A percentile compares a stretch with the other conserved stretches of the same genome.
Conservation (phyloP, 805 yeast genomes). For the Priceomyces haplophilus region DNA sequence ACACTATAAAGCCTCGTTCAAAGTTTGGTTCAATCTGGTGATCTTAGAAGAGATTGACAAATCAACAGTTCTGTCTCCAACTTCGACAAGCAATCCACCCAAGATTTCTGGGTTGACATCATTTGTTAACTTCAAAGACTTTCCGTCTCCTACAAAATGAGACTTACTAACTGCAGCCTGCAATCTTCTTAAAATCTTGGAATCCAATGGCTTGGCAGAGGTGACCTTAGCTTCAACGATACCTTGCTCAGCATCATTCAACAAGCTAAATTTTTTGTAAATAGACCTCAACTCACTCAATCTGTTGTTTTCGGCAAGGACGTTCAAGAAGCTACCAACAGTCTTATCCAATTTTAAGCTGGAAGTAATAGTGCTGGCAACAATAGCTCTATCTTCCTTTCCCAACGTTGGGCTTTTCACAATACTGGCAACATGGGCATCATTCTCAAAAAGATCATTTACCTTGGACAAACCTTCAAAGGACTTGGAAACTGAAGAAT, state of each 20-base stretch:
- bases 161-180: slow-evolving; percentile 77
- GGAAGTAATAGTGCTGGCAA: slow-evolving; percentile 57
- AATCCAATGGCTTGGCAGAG: slow-evolving; percentile 80
- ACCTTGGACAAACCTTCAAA: slow-evolving; percentile 62
- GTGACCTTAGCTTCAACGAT: slow-evolving; percentile 91
- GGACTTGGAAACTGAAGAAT: slow-evolving; percentile 69
- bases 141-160: slow-evolving; percentile 76
- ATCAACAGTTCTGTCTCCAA: slow-evolving; percentile 96
- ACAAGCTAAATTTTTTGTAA: slow-evolving; percentile 66
- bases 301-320: slow-evolving; percentile 93
- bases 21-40: slow-evolving; percentile 82
- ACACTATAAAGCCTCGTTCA: slow-evolving; percentile 78
- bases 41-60: slow-evolving; percentile 82
- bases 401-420: slow-evolving; percentile 84
- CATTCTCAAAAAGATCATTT: slow-evolving; percentile 53
- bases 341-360: slow-evolving; percentile 59
- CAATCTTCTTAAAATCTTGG: slow-evolving; percentile 72
- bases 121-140: slow-evolving; percentile 81
- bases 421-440: slow-evolving; percentile 58
- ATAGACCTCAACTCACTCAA: slow-evolving; percentile 65
- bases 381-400: slow-evolving; percentile 64
- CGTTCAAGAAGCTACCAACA: slow-evolving; percentile 74
- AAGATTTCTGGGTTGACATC: slow-evolving; percentile 83
- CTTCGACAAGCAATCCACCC: slow-evolving; percentile 95
- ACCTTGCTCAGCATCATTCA: slow-evolving; percentile 88